phyloP scores from a whole-genome alignment of 345 rosid species.

The Eucalyptus shirleyi region DNA sequence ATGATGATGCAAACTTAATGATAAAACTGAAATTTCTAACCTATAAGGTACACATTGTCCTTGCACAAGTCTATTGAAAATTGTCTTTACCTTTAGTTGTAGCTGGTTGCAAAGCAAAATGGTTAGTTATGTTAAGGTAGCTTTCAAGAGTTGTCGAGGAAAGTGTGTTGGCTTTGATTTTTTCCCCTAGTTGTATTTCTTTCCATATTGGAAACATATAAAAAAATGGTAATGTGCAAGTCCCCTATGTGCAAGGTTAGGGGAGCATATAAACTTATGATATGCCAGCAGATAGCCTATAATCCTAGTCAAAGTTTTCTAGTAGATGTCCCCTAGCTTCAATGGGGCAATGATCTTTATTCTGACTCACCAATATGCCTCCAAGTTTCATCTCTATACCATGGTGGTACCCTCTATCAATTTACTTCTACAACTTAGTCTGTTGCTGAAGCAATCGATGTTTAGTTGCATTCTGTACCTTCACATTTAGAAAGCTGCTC shows the following conservation, averaged over 20 bases:
- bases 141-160: background rate
- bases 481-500: background rate
- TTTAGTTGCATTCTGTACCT: background rate
- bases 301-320: background rate
- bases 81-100: background rate
- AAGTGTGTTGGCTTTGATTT: background rate
- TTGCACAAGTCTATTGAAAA: background rate
- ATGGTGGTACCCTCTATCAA: background rate
- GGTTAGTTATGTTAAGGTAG: background rate
- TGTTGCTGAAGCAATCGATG: background rate
- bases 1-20: conserved; percentile 88
- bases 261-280: background rate
- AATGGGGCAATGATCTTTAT: background rate
- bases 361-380: background rate
- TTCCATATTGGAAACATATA: background rate
- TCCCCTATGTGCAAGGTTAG: background rate
- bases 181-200: background rate
- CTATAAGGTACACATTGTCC: conserved; percentile 50
- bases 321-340: background rate
- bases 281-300: background rate
- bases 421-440: background rate
- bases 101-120: background rate
- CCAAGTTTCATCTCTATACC: background rate
- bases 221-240: background rate
- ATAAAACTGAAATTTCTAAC: conserved; percentile 89